Conservation (phyloP, 331 rosid species). For the Malus hybrid region DNA sequence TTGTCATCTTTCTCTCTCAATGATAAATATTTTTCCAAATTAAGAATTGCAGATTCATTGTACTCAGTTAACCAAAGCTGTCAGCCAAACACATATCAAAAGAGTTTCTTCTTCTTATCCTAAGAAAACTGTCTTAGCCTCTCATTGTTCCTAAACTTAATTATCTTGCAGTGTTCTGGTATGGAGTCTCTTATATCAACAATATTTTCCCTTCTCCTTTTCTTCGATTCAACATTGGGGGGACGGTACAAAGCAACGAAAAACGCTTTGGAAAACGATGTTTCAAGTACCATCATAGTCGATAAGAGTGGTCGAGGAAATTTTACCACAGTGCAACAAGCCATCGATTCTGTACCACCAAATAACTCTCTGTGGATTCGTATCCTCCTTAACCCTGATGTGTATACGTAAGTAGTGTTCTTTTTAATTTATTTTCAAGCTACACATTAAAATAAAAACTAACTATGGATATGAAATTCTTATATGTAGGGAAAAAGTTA, state of each 20-base stretch:
- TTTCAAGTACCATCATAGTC: not conserved
- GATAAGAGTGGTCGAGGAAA: constrained; percentile 6
- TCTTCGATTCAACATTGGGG: not conserved
- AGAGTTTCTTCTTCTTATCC: too few relatives aligned
- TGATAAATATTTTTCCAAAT: too few relatives aligned
- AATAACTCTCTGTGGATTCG: not conserved
- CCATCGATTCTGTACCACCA: constrained; percentile 17
- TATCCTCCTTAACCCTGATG: not conserved
- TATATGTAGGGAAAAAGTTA: constrained; percentile 6
- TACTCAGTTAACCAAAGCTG: too few relatives aligned
- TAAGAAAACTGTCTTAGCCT: too few relatives aligned
- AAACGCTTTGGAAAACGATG: not conserved
- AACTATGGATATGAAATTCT: too few relatives aligned
- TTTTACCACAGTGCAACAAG: constrained; percentile 8
- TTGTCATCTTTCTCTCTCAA: too few relatives aligned
- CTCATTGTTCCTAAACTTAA: too few relatives aligned
- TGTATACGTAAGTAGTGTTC: not conserved
- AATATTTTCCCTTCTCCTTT: not conserved
- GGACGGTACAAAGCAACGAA: too few relatives aligned
- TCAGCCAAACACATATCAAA: too few relatives aligned
- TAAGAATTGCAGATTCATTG: too few relatives aligned
- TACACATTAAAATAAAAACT: too few relatives aligned
- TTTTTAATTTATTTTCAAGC: too few relatives aligned
- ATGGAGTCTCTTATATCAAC: not conserved
- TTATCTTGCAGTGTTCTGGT: not conserved